A percentile compares a stretch with the other conserved stretches of the same genome.
These are phyloP conservation scores for Phaeophleospora eucalypticola DNA, from an alignment of 2,329 filamentous ascomycete genomes.

Conservation along the genomic window DNA sequence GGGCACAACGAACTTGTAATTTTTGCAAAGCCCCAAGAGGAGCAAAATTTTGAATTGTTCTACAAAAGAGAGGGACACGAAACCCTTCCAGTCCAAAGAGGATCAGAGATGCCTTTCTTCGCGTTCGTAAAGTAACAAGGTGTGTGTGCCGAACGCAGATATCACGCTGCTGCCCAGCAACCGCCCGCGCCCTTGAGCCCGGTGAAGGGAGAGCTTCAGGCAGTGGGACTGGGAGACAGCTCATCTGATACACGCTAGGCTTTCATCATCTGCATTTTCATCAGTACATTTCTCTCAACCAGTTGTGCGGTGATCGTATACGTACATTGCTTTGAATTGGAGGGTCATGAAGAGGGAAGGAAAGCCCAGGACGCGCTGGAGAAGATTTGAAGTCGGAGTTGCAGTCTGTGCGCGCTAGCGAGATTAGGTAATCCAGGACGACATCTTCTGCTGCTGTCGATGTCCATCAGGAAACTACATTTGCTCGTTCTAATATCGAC, in stretches of 20 bases:
- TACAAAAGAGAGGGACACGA: neutral
- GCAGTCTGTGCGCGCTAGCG: neutral
- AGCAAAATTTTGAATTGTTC: neutral
- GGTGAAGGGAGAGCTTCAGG: slow-evolving; percentile 75
- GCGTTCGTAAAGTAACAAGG: slow-evolving; percentile 99
- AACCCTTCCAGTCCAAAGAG: slow-evolving; percentile 19
- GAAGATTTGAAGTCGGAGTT: slow-evolving; percentile 5
- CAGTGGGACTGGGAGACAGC: slow-evolving; percentile 61
- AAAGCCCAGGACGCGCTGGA: slow-evolving; percentile 11
- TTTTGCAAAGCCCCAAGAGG: neutral
- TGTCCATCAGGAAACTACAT: no score
- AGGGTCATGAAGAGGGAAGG: slow-evolving; percentile 72
- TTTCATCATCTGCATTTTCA: slow-evolving; percentile 86
- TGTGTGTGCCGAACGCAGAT: slow-evolving; percentile 98
- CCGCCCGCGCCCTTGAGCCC: slow-evolving; percentile 84
- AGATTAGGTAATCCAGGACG: neutral
- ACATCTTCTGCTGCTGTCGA: no score
- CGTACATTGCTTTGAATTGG: slow-evolving; percentile 98
- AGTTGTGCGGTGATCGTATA: slow-evolving; percentile 25
- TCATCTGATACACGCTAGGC: slow-evolving; percentile 95
- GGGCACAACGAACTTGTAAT: slow-evolving; percentile 1
- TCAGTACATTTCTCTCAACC: slow-evolving; percentile 14
- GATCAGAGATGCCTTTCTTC: slow-evolving; percentile 91
- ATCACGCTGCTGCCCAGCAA: slow-evolving; percentile 74
- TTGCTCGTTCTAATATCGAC: no score